A percentile compares a stretch with the other conserved stretches of the same genome.
These are phyloP conservation scores for Trichoderma asperelloides DNA, from an alignment of 495 filamentous ascomycete genomes.

Conservation along the genomic window DNA sequence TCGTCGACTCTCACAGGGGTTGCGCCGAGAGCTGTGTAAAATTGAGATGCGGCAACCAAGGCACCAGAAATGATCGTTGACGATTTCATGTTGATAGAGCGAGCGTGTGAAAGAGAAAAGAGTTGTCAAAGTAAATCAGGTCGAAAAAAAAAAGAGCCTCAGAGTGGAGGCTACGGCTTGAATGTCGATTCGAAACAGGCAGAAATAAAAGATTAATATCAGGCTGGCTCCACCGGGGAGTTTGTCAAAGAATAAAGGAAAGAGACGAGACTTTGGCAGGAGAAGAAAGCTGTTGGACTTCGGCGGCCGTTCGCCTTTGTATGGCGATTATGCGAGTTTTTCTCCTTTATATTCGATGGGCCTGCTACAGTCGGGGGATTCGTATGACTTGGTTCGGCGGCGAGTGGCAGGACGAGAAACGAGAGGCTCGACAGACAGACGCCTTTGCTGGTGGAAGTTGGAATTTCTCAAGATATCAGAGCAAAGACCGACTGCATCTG, in stretches of 20 bases:
- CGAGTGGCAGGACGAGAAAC: neutral
- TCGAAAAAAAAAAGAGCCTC: neutral
- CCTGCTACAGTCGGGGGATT: neutral
- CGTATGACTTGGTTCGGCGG: neutral
- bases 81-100: conserved; percentile 19
- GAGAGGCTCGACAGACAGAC: conserved; percentile 4
- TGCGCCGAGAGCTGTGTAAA: conserved; percentile 13
- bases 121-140: neutral
- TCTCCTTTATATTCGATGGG: neutral
- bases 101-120: neutral
- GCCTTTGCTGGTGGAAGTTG: neutral
- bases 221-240: conserved; percentile 6
- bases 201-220: neutral
- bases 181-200: neutral
- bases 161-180: neutral
- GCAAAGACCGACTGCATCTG: conserved; percentile 3
- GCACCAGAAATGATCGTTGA: conserved; percentile 14
- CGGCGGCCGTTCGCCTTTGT: neutral
- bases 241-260: neutral
- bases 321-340: neutral
- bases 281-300: neutral
- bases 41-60: conserved; percentile 14
- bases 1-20: neutral
- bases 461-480: neutral
- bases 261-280: neutral